A percentile compares a stretch with the other conserved stretches of the same genome.
Conservation (phyloP, 495 filamentous ascomycete genomes). For the Thozetella sp. region DNA sequence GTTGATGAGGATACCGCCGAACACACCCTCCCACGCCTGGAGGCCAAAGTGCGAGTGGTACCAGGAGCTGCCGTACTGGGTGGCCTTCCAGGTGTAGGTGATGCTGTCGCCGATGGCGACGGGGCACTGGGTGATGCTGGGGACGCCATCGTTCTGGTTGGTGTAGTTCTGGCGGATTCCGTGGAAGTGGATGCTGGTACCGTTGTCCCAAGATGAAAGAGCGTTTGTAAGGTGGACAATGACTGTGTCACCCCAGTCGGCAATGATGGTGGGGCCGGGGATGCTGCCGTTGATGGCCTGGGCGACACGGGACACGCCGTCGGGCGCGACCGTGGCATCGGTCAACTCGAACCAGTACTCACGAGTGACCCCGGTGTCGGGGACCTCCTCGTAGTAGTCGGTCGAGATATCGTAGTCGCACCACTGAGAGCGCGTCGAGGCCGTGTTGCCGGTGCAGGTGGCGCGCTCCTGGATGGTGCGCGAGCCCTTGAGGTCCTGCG, state of each 20-base stretch:
- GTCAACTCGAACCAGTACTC: conserved; percentile 29
- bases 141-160: conserved; percentile 29
- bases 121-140: conserved; percentile 28
- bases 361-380: conserved; percentile 9
- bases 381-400: conserved; percentile 18
- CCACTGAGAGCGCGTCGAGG: conserved; percentile 19
- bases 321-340: conserved; percentile 34
- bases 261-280: conserved; percentile 57
- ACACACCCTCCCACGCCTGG: conserved; percentile 46
- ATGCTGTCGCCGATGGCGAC: conserved; percentile 18
- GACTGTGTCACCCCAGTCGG: conserved; percentile 49
- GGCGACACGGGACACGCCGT: conserved; percentile 53
- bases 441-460: conserved; percentile 10
- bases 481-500: background rate
- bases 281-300: conserved; percentile 55
- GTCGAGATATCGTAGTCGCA: conserved; percentile 16
- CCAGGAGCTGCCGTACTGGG: conserved; percentile 34
- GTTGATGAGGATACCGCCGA: conserved; percentile 51
- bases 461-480: background rate
- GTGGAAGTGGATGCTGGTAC: conserved; percentile 34
- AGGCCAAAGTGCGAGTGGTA: conserved; percentile 50
- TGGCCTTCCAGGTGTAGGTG: conserved; percentile 27
- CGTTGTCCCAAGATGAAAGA: conserved; percentile 13
- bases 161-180: conserved; percentile 26
- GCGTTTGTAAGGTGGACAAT: conserved; percentile 27